Evolutionary conservation across 1,284 basidiomycete genomes (phyloP).

Genomic region (Takashimella tepidaria): DNA sequence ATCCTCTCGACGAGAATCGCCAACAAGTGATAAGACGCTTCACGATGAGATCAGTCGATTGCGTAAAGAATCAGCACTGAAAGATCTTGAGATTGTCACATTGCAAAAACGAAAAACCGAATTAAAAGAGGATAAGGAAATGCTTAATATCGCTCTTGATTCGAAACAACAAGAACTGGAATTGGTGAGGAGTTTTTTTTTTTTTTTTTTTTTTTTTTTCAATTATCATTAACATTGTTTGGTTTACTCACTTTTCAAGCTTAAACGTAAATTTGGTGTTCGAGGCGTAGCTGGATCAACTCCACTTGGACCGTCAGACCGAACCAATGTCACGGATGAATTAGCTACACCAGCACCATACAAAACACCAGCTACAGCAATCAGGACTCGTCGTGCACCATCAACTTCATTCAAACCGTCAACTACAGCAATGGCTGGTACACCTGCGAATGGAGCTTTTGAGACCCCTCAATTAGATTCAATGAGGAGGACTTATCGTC

Average conservation of each 20-base stretch:
- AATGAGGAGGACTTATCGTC: background rate
- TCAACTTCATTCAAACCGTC: background rate
- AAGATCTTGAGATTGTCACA: conserved; percentile 73
- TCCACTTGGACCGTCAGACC: conserved; percentile 39
- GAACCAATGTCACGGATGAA: background rate
- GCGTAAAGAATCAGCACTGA: conserved; percentile 68
- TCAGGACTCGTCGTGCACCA: background rate
- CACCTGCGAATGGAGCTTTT: background rate
- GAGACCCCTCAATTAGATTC: background rate
- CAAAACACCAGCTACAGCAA: background rate
- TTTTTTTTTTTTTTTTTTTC: background rate
- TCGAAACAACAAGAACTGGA: conserved; percentile 87
- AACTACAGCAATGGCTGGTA: background rate
- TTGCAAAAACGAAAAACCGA: conserved; percentile 61
- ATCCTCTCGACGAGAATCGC: conserved; percentile 29
- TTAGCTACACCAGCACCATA: background rate
- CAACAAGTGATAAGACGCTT: conserved; percentile 40
- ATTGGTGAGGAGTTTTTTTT: conserved; percentile 55
- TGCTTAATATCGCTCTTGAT: conserved; percentile 77
- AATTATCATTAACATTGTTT: background rate
- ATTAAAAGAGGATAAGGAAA: conserved; percentile 68
- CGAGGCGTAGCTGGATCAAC: conserved; percentile 60
- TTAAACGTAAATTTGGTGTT: conserved; percentile 65
- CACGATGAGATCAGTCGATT: conserved; percentile 62
- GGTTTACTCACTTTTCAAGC: conserved; percentile 48